Conservation (phyloP, 2,329 filamentous ascomycete species). For the Sarocladium brachiariae region DNA sequence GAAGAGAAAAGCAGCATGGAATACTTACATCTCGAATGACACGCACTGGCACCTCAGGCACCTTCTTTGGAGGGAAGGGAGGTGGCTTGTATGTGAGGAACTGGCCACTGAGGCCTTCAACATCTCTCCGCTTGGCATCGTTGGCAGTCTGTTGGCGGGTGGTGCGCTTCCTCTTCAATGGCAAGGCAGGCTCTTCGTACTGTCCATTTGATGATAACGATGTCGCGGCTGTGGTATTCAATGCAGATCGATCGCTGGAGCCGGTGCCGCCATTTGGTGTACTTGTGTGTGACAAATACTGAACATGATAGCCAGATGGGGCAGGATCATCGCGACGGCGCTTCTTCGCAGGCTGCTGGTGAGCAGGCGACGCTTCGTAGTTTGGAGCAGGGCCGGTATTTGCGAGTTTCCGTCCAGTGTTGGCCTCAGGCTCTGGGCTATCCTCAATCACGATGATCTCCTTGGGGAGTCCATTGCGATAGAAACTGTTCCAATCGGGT, state of each 20-base stretch:
- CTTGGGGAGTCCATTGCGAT: conserved; percentile 74
- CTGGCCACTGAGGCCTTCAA: conserved; percentile 63
- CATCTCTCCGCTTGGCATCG: conserved; percentile 71
- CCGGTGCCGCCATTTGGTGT: conserved; percentile 66
- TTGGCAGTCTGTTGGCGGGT: conserved; percentile 75
- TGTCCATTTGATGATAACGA: conserved; percentile 59
- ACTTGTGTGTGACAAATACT: conserved; percentile 64
- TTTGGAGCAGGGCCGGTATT: conserved; percentile 17
- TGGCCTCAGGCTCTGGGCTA: conserved; percentile 51
- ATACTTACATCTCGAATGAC: conserved; percentile 55
- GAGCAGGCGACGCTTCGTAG: conserved; percentile 17
- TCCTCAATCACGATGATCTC: conserved; percentile 83
- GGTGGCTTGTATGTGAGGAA: conserved; percentile 80
- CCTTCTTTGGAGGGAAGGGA: conserved; percentile 83
- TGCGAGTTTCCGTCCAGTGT: conserved; percentile 32
- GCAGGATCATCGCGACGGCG: conserved; percentile 56
- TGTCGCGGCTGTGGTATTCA: conserved; percentile 83
- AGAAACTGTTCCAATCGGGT: conserved; percentile 75
- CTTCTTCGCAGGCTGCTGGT: conserved; percentile 61
- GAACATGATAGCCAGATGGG: conserved; percentile 61
- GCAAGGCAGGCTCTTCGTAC: conserved; percentile 58
- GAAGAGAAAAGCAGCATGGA: background rate
- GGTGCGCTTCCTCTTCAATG: conserved; percentile 85
- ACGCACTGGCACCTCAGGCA: conserved; percentile 64
- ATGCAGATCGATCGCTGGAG: conserved; percentile 73